phyloP scores from a whole-genome alignment of 345 rosid genomes.

The Cardamine resedifolia region DNA sequence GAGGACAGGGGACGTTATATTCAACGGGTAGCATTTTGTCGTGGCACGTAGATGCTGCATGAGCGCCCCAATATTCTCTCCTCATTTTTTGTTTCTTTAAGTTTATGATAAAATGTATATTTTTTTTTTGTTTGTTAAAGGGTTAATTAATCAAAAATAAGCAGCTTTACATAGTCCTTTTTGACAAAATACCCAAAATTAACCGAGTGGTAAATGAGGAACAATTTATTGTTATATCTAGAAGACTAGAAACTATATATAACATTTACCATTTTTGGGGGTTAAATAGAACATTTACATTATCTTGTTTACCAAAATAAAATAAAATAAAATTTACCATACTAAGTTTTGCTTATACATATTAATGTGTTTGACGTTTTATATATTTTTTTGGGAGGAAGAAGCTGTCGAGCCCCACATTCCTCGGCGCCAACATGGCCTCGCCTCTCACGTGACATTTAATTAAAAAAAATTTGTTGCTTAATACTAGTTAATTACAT shows the following conservation, averaged over 20 bases:
- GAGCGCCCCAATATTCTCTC: constrained; percentile 60
- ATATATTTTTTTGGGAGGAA: constrained; percentile 15
- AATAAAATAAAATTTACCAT: not conserved
- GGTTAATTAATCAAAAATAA: too few species aligned
- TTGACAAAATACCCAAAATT: too few species aligned
- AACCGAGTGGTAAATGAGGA: too few species aligned
- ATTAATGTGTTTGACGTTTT: constrained; percentile 24
- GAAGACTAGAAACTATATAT: not conserved
- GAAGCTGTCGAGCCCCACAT: constrained; percentile 57
- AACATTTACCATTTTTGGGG: not conserved
- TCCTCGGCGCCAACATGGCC: constrained; percentile 75
- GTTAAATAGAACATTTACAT: too few species aligned
- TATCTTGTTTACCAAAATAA: too few species aligned
- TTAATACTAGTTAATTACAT: constrained; percentile 6
- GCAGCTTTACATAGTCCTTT: too few species aligned
- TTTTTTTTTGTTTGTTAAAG: not conserved
- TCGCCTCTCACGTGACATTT: constrained; percentile 57
- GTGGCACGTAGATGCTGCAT: constrained; percentile 46
- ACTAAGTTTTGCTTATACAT: not conserved
- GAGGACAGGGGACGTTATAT: constrained; percentile 27
- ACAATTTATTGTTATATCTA: not conserved
- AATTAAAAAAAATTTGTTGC: constrained; percentile 15
- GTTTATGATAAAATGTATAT: not conserved
- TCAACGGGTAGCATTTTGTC: constrained; percentile 56
- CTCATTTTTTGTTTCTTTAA: constrained; percentile 23